These are phyloP conservation scores for Barnettozyma vustinii DNA, from an alignment of 805 yeast species.

Conservation along the genomic window DNA sequence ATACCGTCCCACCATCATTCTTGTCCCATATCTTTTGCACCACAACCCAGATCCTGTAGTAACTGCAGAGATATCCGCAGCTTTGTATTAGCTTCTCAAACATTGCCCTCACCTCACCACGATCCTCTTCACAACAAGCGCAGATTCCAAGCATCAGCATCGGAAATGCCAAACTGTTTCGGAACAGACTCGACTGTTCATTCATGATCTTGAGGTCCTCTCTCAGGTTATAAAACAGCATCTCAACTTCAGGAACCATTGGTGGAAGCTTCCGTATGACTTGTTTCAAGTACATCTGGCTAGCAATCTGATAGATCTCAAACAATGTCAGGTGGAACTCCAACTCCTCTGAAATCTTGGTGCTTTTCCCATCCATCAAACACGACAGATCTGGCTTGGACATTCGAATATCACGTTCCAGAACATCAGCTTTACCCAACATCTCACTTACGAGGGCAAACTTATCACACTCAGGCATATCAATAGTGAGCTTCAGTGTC, in stretches of 20 bases:
- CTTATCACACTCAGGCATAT: conserved; percentile 16
- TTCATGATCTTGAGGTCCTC: conserved; percentile 47
- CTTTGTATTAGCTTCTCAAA: conserved; percentile 23
- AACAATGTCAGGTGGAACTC: conserved; percentile 55
- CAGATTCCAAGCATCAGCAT: conserved; percentile 34
- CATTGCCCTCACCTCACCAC: conserved; percentile 21
- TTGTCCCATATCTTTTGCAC: conserved; percentile 35
- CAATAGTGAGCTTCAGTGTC: conserved; percentile 5
- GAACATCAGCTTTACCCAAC: conserved; percentile 22
- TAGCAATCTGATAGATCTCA: conserved; percentile 52
- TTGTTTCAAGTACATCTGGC: conserved; percentile 49
- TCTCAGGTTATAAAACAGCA: conserved; percentile 40
- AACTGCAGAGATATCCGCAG: conserved; percentile 32
- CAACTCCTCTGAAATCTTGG: conserved; percentile 33
- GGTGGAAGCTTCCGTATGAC: conserved; percentile 47
- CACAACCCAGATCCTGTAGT: conserved; percentile 32
- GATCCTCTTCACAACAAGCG: conserved; percentile 18
- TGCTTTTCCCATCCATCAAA: conserved; percentile 19
- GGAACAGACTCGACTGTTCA: conserved; percentile 38
- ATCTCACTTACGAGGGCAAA: conserved; percentile 14
- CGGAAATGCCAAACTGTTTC: conserved; percentile 40
- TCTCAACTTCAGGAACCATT: conserved; percentile 47
- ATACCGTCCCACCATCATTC: conserved; percentile 27
- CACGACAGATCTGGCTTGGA: conserved; percentile 44
- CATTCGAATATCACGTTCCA: conserved; percentile 38